A percentile compares a stretch with the other conserved stretches of the same genome.
Evolutionary conservation across 805 yeast species (phyloP).

Genomic region (Ogataea pilisensis): DNA sequence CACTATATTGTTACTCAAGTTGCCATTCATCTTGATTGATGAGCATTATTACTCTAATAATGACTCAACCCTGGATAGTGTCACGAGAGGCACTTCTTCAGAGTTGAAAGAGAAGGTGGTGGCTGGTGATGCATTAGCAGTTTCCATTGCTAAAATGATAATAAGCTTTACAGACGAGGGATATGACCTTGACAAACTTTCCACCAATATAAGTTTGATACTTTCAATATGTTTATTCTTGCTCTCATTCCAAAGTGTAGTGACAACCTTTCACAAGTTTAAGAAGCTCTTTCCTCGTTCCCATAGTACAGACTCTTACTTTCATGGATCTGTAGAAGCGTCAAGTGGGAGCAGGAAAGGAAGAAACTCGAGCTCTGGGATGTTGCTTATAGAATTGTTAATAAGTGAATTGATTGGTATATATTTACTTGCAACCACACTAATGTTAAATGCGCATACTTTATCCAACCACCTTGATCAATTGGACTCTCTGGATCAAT

Average conservation of each 20-base stretch:
- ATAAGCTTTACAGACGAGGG: conserved; percentile 22
- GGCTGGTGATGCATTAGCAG: conserved; percentile 44
- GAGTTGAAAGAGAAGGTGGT: no score
- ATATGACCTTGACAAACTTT: conserved; percentile 36
- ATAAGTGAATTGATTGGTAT: conserved; percentile 46
- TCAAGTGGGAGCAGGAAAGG: no score
- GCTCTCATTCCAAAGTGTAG: conserved; percentile 62
- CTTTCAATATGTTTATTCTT: conserved; percentile 57
- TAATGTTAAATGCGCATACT: conserved; percentile 42
- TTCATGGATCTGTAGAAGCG: conserved; percentile 20
- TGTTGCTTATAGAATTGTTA: conserved; percentile 27
- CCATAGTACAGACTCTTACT: conserved; percentile 10
- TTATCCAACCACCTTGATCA: conserved; percentile 41
- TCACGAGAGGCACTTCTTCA: neutral
- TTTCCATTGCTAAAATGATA: conserved; percentile 41
- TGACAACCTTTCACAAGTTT: conserved; percentile 54
- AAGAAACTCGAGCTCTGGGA: neutral
- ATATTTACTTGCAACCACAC: conserved; percentile 48
- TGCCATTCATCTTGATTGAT: conserved; percentile 32
- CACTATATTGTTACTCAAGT: conserved; percentile 37
- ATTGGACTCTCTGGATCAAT: conserved; percentile 27
- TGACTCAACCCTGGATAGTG: no score
- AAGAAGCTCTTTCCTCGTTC: conserved; percentile 18
- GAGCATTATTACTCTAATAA: conserved; percentile 5
- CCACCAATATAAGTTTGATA: conserved; percentile 44